Evolutionary conservation across 306 rosid genomes (phyloP).

Genomic region (Sphenostylis stenocarpa): DNA sequence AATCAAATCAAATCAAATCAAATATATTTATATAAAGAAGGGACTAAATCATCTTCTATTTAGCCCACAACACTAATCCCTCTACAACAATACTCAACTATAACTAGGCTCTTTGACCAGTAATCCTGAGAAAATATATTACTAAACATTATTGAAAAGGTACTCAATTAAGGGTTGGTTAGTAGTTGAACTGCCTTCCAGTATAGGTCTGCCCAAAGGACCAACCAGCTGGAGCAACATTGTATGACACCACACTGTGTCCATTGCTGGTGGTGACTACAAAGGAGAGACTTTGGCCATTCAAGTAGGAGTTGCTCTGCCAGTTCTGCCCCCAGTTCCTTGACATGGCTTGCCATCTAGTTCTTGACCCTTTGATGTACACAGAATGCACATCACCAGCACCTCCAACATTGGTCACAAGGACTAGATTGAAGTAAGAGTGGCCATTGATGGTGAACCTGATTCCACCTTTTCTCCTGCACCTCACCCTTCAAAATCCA

Average conservation of each 20-base stretch:
- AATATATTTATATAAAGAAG: conserved; percentile 9
- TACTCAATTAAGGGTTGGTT: conserved; percentile 9
- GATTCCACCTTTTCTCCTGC: conserved; percentile 48
- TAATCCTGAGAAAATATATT: conserved; percentile 5
- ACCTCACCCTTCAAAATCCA: conserved; percentile 45
- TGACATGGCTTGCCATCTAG: conserved; percentile 57
- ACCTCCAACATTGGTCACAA: conserved; percentile 55
- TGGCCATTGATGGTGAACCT: conserved; percentile 55
- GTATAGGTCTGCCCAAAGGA: conserved; percentile 54
- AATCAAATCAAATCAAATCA: conserved; percentile 29
- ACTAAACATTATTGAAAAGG: conserved; percentile 18
- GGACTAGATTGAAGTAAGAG: conserved; percentile 55
- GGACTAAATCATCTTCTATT: conserved; percentile 39
- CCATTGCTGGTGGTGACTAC: conserved; percentile 47
- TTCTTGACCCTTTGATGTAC: conserved; percentile 49
- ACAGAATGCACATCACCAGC: conserved; percentile 54
- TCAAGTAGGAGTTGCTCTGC: conserved; percentile 46
- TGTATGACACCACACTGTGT: conserved; percentile 36
- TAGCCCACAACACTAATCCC: conserved; percentile 26
- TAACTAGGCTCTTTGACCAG: not conserved
- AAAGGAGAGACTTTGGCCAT: conserved; percentile 55
- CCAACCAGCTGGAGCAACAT: conserved; percentile 46
- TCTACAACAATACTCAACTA: conserved; percentile 27
- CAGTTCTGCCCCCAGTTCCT: conserved; percentile 50
- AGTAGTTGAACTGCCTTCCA: conserved; percentile 44